phyloP scores from a whole-genome alignment of 192 early-diverging fungal genomes.

The Entomortierella beljakovae region DNA sequence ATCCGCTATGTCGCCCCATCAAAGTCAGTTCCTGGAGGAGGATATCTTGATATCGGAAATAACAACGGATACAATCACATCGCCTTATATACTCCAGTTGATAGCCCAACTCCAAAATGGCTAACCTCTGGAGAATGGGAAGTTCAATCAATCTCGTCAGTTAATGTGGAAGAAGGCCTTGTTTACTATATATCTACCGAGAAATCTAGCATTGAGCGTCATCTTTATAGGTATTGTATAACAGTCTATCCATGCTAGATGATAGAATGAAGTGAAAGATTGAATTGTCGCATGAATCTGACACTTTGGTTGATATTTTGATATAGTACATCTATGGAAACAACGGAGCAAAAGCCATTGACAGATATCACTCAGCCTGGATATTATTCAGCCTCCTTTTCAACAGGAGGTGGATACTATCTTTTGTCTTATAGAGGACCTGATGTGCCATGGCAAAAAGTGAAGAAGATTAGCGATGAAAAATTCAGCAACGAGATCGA shows the following conservation, averaged over 20 bases:
- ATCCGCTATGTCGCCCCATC: slow-evolving; percentile 52
- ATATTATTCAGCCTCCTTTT: slow-evolving; percentile 80
- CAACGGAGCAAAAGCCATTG: slow-evolving; percentile 32
- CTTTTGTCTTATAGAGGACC: slow-evolving; percentile 86
- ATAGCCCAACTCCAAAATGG: slow-evolving; percentile 57
- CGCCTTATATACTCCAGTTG: slow-evolving; percentile 69
- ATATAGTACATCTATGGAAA: slow-evolving; percentile 45
- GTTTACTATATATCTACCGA: slow-evolving; percentile 49
- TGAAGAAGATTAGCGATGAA: slow-evolving; percentile 65
- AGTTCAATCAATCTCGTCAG: slow-evolving; percentile 66
- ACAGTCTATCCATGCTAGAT: too few relatives aligned
- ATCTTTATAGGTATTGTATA: slow-evolving; percentile 40
- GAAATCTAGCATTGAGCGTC: slow-evolving; percentile 39
- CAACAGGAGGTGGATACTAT: slow-evolving; percentile 78
- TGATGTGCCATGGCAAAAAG: slow-evolving; percentile 80
- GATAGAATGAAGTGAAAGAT: too few relatives aligned
- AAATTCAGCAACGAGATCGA: slow-evolving; percentile 67
- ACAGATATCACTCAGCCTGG: slow-evolving; percentile 61
- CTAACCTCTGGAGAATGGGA: slow-evolving; percentile 81
- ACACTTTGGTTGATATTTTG: too few relatives aligned
- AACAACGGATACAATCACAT: slow-evolving; percentile 76
- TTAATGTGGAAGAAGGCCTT: slow-evolving; percentile 31
- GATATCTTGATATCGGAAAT: slow-evolving; percentile 75
- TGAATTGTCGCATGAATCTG: too few relatives aligned
- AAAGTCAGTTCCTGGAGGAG: slow-evolving; percentile 39